phyloP scores from a whole-genome alignment of 2,329 filamentous ascomycete genomes.

The Cucurbitaria berberidis region DNA sequence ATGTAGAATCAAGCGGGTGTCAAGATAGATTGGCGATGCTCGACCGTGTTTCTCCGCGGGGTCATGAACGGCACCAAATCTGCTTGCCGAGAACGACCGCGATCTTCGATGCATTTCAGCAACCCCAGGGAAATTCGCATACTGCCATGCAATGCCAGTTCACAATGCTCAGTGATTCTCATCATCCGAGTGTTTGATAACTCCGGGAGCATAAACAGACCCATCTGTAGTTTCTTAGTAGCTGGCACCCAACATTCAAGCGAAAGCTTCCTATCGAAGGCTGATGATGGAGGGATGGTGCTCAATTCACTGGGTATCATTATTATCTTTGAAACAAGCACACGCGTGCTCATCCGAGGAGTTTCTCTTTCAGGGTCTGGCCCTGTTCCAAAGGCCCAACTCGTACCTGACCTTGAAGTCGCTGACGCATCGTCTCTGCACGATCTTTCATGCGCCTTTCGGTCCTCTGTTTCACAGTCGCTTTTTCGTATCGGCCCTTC shows the following conservation, averaged over 20 bases:
- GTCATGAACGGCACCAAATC: neutral
- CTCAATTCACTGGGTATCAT: too few species aligned
- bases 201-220: neutral
- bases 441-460: constrained; percentile 50
- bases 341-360: neutral
- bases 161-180: neutral
- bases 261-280: neutral
- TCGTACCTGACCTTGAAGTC: constrained; percentile 52
- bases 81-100: neutral
- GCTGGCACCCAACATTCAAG: neutral
- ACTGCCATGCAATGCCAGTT: neutral
- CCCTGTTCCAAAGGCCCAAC: constrained; percentile 53
- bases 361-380: constrained; percentile 10
- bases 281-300: neutral
- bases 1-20: constrained; percentile 3
- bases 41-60: constrained; percentile 16
- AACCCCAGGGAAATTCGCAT: neutral
- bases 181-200: neutral
- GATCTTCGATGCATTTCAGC: neutral
- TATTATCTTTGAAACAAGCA: too few species aligned
- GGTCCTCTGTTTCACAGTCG: constrained; percentile 38
- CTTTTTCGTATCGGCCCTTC: constrained; percentile 59
- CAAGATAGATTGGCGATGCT: constrained; percentile 3
- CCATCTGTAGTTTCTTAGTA: neutral
- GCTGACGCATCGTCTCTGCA: constrained; percentile 53